Base-by-base conservation (phyloP, 2,329 filamentous ascomycete genomes). In the Colletotrichum higginsianum region DNA sequence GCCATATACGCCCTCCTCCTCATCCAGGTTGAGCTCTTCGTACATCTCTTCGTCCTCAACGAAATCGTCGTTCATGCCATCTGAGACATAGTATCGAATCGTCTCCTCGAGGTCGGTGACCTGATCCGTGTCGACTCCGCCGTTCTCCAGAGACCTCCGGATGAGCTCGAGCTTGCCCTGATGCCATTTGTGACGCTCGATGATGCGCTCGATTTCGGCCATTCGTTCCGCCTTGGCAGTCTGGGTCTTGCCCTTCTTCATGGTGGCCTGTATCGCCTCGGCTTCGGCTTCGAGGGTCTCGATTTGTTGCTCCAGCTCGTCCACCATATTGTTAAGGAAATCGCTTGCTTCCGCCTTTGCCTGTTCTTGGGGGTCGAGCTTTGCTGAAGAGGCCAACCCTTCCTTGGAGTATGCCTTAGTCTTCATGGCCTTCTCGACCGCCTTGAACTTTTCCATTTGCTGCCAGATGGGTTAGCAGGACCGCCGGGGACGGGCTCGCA, bases 381-480 rank as follows among this genome's bases (percentile, higher is more conserved):
- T 97, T 61, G 94, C 92, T 35, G 95, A 94, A 63, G 96, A 94
- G 74, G 94, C 96, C 75, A 99, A 86, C 55, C 96, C 96, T 84
- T 98, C 96, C 87, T 99, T 98, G 74, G 96, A 98, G 84, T 98
- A 99, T 73, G 96, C 96, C 84, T 99, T 99, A 68, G 96, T 99
- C 88, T 99, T 99, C 96, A 99, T 98, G 79, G 98, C 96, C 87
- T 99, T 99, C 84, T 99, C 96, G 64, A 99, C 96, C n/a, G 95
- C 96, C 86, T 99, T 99, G 90, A 99, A 99, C 79, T 94, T 95
- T 85, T 99, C 96, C 96, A 99, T 99, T 93, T 96, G 92, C 94
- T 96, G 84, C 82, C 18, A 77, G 52, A 26, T 18, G 40, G 12
- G 64, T 73, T 66, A 73, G 71, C 65, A 66, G 56, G 44, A 47